Evolutionary conservation across 106 monocot species (phyloP).

Genomic region (Phalaenopsis equestris): DNA sequence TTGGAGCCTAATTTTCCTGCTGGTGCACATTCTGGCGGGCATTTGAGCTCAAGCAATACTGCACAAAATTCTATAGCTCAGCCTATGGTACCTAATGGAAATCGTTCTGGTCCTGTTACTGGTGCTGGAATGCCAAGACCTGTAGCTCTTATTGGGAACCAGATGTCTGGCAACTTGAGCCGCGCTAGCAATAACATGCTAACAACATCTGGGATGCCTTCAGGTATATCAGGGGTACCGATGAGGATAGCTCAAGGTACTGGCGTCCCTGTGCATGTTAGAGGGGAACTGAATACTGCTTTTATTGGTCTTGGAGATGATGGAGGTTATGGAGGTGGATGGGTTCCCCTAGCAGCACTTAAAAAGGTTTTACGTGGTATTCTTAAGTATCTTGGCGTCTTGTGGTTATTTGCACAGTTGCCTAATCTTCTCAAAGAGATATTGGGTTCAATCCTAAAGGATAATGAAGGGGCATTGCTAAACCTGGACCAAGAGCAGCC

Average conservation of each 20-base stretch:
- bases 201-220: slow-evolving; percentile 53
- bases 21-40: slow-evolving; percentile 28
- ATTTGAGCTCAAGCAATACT: slow-evolving; percentile 21
- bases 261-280: slow-evolving; percentile 75
- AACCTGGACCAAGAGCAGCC: slow-evolving; percentile 99
- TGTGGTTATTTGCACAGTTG: slow-evolving; percentile 96
- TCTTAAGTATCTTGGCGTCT: slow-evolving; percentile 93
- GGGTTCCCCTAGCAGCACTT: slow-evolving; percentile 97
- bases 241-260: slow-evolving; percentile 61
- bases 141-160: slow-evolving; percentile 31
- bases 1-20: slow-evolving; percentile 65
- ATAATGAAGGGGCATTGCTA: slow-evolving; percentile 82
- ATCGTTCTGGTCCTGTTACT: slow-evolving; percentile 19
- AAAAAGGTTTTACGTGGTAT: slow-evolving; percentile 94
- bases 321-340: slow-evolving; percentile 98
- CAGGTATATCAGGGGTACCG: slow-evolving; percentile 55
- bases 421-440: slow-evolving; percentile 93
- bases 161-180: slow-evolving; percentile 45
- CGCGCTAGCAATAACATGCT: slow-evolving; percentile 50
- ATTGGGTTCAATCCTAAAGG: slow-evolving; percentile 91
- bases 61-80: slow-evolving; percentile 19
- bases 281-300: slow-evolving; percentile 91
- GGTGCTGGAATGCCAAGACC: slow-evolving; percentile 37
- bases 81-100: slow-evolving; percentile 27
- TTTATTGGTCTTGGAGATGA: slow-evolving; percentile 99